Base-by-base conservation (phyloP, 1,139 yeast species). In the Diutina sp. region DNA sequence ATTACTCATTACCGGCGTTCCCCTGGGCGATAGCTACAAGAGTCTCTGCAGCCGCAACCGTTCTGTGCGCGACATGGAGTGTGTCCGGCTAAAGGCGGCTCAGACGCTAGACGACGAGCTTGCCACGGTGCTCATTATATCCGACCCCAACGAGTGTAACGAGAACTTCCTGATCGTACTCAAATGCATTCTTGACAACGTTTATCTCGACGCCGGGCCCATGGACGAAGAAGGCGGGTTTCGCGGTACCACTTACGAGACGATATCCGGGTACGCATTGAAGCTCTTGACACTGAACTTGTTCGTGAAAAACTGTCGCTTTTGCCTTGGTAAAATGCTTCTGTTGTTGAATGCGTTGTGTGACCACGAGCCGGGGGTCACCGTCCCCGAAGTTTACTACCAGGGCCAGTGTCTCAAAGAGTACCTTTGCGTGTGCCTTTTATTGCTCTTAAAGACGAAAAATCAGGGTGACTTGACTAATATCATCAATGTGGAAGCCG, bases 81-180 rank as follows among this genome's bases (percentile, higher is more conserved):
- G 41, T 35, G 53, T 50, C 32, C 53, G 53, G 25, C 44, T n/a
- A 11, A 18, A 7, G 53, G 53, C 53, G 44, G 53, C 11, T 29
- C 44, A 21, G 11, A 50, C 53, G 44, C 35, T 50, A 18, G 18
- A 21, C 21, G 54, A 21, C 18, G 46, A 38, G 41, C 54, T 51
- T n/a, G 32, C 21, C 32, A 60, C 61, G 9, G 55, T 66, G 18
- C 63, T 67, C 11, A 66, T 74, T 51, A 72, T 72, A 55, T 73
- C 78, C 60, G 80, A 76, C 59, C 62, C 77, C 6, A 60, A 61
- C 7, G 80, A 72, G 61, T 73, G 78, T 60, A 76, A 76, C 61
- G 67, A 69, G 56, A 74, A 73, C 62, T 64, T 76, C 30, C 72
- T 76, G 3, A 62, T 65, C 7, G 73, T 64, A 58, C 62, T 76